Evolutionary conservation across 2,329 filamentous ascomycete species (phyloP), one percentile per base, ranked within the genome.

Genomic region (Sordariomycetes sp.): DNA sequence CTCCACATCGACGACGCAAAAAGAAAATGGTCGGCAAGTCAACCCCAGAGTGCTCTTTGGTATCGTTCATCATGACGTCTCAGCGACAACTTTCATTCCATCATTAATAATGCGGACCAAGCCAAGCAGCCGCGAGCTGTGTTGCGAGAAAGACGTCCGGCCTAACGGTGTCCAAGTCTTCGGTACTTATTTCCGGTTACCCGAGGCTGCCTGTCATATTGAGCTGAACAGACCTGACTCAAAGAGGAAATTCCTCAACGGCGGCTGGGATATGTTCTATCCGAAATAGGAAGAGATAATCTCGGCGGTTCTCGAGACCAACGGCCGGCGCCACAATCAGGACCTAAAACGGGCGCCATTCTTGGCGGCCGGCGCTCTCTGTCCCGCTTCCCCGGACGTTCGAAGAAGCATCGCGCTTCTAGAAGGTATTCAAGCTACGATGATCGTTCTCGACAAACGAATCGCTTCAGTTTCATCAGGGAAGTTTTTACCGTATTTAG

Each of bases 211-310:
- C 12, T 10, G 36, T 17, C 36, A 20, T 50, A 20, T 50, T 13
- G 45, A 22, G 1, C 45, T 50, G n/a, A 24, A 6, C 45, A 13
- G 8, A 22, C n/a, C 45, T 50, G 45, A 17, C 36, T 17, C 12
- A 10, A 50, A 50, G 45, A 50, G 22, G 22, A 24, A 22, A 22
- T 22, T 20, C 13, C 6, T 20, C 45, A 50, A 50, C 45, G 45
- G 45, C 45, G n/a, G 45, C n/a, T 24, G n/a, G 39, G 17, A 24
- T 25, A 25, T 24, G 20, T 22, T 24, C 32, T 34, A 51, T 42
- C 54, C 54, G 34, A 56, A 56, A 56, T 51, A 56, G 54, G 35
- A 56, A 36, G 42, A 34, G 54, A 25, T 35, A 56, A 51, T 56
- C 42, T 56, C 54, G 54, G 42, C 5, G 34, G 13, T 13, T 36